Evolutionary conservation across 495 filamentous ascomycete genomes (phyloP).

Genomic region (Schizothecium vesticola): DNA sequence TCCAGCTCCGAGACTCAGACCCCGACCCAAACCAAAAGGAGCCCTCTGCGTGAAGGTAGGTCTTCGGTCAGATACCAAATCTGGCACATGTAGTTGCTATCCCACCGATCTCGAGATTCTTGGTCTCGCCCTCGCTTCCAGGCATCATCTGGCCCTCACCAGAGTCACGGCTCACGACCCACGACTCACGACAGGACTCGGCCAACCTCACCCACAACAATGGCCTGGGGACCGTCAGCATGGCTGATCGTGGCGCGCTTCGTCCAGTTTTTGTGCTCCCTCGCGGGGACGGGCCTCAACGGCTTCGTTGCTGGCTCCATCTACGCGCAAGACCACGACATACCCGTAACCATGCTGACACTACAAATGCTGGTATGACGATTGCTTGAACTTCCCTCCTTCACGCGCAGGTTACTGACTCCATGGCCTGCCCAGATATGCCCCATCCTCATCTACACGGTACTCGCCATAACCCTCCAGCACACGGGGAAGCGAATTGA

Average conservation of each 20-base stretch:
- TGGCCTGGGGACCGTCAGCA: conserved; percentile 29
- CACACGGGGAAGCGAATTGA: conserved; percentile 25
- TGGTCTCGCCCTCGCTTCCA: background rate
- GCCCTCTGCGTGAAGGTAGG: too few species aligned
- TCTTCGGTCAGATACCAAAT: background rate
- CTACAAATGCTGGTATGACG: conserved; percentile 36
- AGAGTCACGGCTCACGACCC: background rate
- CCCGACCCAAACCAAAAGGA: background rate
- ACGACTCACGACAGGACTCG: background rate
- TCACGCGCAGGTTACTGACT: conserved; percentile 3
- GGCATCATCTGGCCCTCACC: background rate
- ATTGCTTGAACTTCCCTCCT: background rate
- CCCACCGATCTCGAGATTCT: background rate
- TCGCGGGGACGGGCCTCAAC: conserved; percentile 29
- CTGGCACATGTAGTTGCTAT: background rate
- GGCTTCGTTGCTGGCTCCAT: conserved; percentile 34
- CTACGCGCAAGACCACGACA: conserved; percentile 19
- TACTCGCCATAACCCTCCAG: conserved; percentile 28
- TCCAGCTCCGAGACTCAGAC: conserved; percentile 1
- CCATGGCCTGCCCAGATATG: conserved; percentile 21
- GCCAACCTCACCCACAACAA: conserved; percentile 8
- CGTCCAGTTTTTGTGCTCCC: conserved; percentile 26
- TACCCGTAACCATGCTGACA: conserved; percentile 25
- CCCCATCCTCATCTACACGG: conserved; percentile 30
- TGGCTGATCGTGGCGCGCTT: conserved; percentile 32